Evolutionary conservation across 768 basidiomycete genomes (phyloP).

Genomic region (Clitopilus passeckerianus): DNA sequence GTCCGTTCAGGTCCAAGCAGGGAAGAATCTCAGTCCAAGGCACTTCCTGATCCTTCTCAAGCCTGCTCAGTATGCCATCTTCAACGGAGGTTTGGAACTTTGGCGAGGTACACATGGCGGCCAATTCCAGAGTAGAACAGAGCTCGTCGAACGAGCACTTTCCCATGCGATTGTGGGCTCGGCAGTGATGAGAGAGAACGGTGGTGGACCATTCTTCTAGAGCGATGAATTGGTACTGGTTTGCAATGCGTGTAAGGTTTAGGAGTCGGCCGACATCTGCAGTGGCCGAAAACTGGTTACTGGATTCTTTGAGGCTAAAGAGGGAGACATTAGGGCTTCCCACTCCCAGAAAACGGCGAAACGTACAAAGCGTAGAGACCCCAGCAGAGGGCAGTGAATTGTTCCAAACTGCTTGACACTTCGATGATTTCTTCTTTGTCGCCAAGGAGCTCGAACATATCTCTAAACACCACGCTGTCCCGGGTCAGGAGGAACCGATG

Average conservation of each 20-base stretch:
- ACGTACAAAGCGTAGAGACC: neutral
- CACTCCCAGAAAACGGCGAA: too few relatives aligned
- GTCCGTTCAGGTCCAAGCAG: neutral
- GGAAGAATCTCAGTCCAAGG: neutral
- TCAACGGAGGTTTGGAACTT: neutral
- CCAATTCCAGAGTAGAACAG: neutral
- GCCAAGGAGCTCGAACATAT: neutral
- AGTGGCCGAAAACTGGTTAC: conserved; percentile 33
- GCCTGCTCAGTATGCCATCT: neutral
- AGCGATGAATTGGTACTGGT: conserved; percentile 52
- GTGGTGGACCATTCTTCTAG: conserved; percentile 45
- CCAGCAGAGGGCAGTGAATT: neutral
- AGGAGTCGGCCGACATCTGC: conserved; percentile 27
- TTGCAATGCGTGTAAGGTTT: conserved; percentile 42
- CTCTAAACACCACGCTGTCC: neutral
- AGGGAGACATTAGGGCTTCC: conserved; percentile 31
- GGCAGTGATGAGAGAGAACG: conserved; percentile 19
- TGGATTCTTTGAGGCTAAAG: conserved; percentile 34
- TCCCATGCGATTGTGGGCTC: neutral
- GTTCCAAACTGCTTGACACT: neutral
- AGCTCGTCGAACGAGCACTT: neutral
- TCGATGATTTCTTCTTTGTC: neutral
- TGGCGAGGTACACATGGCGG: neutral
- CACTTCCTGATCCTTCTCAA: neutral
- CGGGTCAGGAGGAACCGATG: neutral